These are phyloP conservation scores for Pythium oligandrum DNA, from an alignment of 352 stramenopile genomes.

Conservation along the genomic window DNA sequence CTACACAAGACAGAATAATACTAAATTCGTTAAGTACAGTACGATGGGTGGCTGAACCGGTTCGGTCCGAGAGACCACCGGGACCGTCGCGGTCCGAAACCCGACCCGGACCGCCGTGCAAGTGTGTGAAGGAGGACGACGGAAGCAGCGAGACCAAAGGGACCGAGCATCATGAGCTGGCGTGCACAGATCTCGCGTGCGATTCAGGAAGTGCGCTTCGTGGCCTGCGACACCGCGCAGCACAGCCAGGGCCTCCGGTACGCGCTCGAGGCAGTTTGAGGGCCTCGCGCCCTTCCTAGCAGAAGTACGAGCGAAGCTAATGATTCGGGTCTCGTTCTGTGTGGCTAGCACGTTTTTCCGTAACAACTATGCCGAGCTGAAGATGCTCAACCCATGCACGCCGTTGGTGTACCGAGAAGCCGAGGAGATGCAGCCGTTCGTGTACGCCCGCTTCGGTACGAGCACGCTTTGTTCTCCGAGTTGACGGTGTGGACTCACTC, in stretches of 20 bases:
- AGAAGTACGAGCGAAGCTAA: neutral
- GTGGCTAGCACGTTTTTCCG: constrained; percentile 70
- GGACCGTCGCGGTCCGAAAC: too few relatives aligned
- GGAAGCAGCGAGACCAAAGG: too few relatives aligned
- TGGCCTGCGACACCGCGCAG: constrained; percentile 80
- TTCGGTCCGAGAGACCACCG: too few relatives aligned
- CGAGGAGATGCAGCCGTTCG: constrained; percentile 86
- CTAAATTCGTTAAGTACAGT: neutral
- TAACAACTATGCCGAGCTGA: constrained; percentile 85
- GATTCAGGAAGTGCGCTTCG: constrained; percentile 82
- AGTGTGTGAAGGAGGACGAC: too few relatives aligned
- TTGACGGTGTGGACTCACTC: neutral
- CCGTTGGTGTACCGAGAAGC: constrained; percentile 84
- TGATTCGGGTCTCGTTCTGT: neutral
- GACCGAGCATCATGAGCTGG: constrained; percentile 63
- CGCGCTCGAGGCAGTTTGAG: neutral
- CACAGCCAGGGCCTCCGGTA: constrained; percentile 79
- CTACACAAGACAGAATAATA: constrained; percentile 8
- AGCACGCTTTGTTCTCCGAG: neutral
- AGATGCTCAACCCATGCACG: constrained; percentile 84
- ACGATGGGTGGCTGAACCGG: too few relatives aligned
- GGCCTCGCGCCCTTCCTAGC: too few relatives aligned
- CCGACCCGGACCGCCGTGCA: too few relatives aligned
- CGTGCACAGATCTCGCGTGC: constrained; percentile 84
- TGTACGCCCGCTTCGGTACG: constrained; percentile 78